These are phyloP conservation scores for Coix lacrymajobi DNA, from an alignment of 176 grass and related monocot genomes.

Conservation along the genomic window DNA sequence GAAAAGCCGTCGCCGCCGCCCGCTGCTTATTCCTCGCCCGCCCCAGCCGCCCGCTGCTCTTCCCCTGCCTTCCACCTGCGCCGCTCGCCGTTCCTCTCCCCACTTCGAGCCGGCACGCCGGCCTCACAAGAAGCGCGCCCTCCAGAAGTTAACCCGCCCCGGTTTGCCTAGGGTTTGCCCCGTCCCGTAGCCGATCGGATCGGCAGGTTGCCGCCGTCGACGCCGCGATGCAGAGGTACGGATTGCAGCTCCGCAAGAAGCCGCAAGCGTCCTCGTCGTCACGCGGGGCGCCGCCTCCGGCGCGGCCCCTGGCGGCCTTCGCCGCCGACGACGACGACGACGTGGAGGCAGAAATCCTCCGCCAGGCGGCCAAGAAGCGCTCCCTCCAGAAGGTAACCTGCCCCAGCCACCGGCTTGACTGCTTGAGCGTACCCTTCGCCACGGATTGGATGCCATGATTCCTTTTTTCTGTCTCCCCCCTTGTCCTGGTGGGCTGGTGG, in stretches of 20 bases:
- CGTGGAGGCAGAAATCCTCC: conserved; percentile 82
- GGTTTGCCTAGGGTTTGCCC: conserved; percentile 36
- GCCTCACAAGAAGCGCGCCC: too few relatives aligned
- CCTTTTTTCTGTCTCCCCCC: not conserved
- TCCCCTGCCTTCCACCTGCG: too few relatives aligned
- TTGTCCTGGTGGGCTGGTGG: not conserved
- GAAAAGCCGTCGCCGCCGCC: too few relatives aligned
- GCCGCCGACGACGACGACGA: conserved; percentile 71
- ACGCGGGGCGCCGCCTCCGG: conserved; percentile 27
- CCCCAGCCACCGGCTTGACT: not conserved
- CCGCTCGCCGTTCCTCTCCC: too few relatives aligned
- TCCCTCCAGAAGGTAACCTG: conserved; percentile 67
- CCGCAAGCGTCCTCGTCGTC: conserved; percentile 43
- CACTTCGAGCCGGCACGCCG: too few relatives aligned
- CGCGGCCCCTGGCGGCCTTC: conserved; percentile 55
- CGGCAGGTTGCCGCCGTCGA: not conserved
- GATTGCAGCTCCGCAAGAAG: conserved; percentile 68
- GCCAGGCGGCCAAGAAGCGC: conserved; percentile 69
- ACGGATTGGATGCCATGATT: not conserved
- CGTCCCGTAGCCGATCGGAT: not conserved
- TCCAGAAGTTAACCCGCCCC: not conserved
- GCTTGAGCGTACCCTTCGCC: not conserved
- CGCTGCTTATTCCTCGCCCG: too few relatives aligned
- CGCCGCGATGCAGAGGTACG: conserved; percentile 75
- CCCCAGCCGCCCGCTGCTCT: too few relatives aligned